Evolutionary conservation across 805 yeast species (phyloP).

Genomic region (Saitoella complicata): DNA sequence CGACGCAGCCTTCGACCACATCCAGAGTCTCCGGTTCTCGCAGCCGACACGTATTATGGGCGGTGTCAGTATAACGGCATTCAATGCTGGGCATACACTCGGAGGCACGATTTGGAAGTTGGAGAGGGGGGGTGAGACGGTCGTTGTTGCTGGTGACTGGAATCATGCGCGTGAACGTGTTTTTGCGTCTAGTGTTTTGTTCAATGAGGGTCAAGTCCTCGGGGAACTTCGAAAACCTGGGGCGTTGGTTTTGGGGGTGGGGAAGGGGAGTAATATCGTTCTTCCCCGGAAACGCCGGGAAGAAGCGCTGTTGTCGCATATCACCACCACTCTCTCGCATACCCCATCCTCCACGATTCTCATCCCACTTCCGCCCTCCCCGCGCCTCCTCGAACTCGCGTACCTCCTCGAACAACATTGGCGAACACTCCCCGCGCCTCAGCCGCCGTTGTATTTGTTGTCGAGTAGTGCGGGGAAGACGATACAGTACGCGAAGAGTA

Average conservation of each 20-base stretch:
- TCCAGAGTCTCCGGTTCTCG: slow-evolving; percentile 55
- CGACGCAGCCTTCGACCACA: slow-evolving; percentile 61
- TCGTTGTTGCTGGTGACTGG: slow-evolving; percentile 88
- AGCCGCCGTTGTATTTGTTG: slow-evolving; percentile 53
- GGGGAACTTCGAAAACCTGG: slow-evolving; percentile 56
- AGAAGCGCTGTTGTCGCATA: slow-evolving; percentile 34
- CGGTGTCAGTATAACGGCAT: slow-evolving; percentile 45
- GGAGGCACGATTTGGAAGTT: slow-evolving; percentile 90
- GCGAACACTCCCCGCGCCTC: slow-evolving; percentile 17
- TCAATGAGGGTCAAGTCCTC: slow-evolving; percentile 49
- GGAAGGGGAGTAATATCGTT: slow-evolving; percentile 31
- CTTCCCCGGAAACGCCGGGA: slow-evolving; percentile 38
- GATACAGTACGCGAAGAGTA: slow-evolving; percentile 65
- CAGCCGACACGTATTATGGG: slow-evolving; percentile 56
- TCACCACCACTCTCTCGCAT: slow-evolving; percentile 3
- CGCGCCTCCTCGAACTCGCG: slow-evolving; percentile 66
- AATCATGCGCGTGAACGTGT: slow-evolving; percentile 83
- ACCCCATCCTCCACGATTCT: slow-evolving; percentile 28
- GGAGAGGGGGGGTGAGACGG: slow-evolving; percentile 53
- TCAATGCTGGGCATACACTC: slow-evolving; percentile 78
- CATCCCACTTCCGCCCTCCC: slow-evolving; percentile 66
- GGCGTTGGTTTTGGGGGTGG: slow-evolving; percentile 59
- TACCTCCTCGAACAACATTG: slow-evolving; percentile 57
- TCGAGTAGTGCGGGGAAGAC: slow-evolving; percentile 67
- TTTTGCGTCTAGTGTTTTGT: slow-evolving; percentile 48